Conservation (phyloP, 176 grass and related monocot genomes). For the Rhynchospora pubera region DNA sequence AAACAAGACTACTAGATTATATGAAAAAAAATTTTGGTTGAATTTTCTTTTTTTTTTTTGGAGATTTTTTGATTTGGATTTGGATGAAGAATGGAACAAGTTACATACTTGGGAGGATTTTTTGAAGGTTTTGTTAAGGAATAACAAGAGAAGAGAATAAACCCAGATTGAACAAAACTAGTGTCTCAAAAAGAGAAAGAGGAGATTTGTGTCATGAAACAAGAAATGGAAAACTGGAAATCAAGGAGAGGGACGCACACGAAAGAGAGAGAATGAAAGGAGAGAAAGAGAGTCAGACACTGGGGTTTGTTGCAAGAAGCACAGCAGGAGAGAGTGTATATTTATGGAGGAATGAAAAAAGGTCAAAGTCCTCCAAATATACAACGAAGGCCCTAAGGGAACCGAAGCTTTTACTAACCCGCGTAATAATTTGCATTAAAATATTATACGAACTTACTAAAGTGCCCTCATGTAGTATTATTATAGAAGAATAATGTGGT, state of each 20-base stretch:
- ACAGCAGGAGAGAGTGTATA: constrained; percentile 8
- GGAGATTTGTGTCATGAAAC: not conserved
- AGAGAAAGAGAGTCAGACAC: not conserved
- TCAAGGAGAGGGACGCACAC: constrained; percentile 2
- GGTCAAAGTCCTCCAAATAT: constrained; percentile 8
- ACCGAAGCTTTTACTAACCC: constrained; percentile 5
- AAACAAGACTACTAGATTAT: not conserved
- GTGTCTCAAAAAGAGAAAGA: constrained; percentile 3
- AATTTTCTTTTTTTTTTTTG: constrained; percentile 20
- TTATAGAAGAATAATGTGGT: not conserved
- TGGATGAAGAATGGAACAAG: constrained; percentile 5
- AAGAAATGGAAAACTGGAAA: constrained; percentile 2
- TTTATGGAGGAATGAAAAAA: constrained; percentile 24
- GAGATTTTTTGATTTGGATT: constrained; percentile 18
- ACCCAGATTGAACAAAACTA: constrained; percentile 31
- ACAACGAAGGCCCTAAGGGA: not conserved
- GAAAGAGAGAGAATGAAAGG: not conserved
- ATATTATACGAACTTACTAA: not conserved
- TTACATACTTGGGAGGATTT: constrained; percentile 74
- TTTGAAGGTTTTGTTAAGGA: constrained; percentile 57
- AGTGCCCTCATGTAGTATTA: not conserved
- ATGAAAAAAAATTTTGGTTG: not conserved
- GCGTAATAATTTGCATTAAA: not conserved
- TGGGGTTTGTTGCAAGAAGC: not conserved
- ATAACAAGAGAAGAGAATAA: constrained; percentile 16